A percentile compares a stretch with the other conserved stretches of the same genome.
Evolutionary conservation across 2,329 filamentous ascomycete genomes (phyloP).

Genomic region (Botrytis pseudocinerea): DNA sequence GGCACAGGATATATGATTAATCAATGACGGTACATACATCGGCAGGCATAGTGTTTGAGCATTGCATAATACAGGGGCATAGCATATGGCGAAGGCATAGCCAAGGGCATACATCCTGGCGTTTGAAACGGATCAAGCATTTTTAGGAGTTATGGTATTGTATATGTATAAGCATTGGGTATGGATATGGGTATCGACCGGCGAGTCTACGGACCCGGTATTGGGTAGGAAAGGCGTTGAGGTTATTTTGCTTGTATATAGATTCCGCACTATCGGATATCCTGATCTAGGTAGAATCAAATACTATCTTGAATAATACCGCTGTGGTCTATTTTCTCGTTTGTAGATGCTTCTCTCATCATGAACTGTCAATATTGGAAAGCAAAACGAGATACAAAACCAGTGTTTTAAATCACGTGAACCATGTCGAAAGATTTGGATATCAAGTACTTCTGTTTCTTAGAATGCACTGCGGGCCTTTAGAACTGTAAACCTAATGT

Average conservation of each 20-base stretch:
- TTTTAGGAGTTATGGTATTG: not conserved
- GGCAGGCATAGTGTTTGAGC: not conserved
- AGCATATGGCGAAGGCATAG: not conserved
- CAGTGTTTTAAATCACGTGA: not conserved
- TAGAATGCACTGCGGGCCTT: not conserved
- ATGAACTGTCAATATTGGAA: not conserved
- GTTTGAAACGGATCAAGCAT: not conserved
- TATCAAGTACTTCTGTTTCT: not conserved
- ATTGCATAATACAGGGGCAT: not conserved
- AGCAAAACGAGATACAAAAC: not conserved
- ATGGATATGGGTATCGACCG: constrained; percentile 23
- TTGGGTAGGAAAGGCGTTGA: constrained; percentile 7
- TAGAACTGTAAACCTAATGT: not conserved
- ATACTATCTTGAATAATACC: not conserved
- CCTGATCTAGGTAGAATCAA: not conserved
- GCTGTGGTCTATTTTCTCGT: too few species aligned
- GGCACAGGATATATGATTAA: not conserved
- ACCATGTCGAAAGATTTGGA: too few species aligned
- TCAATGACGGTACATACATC: constrained; percentile 12
- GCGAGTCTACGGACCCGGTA: constrained; percentile 35
- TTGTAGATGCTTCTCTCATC: not conserved
- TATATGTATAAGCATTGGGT: constrained; percentile 7
- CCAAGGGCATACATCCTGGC: constrained; percentile 2
- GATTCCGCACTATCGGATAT: not conserved
- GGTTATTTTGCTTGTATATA: constrained; percentile 4